A percentile compares a stretch with the other conserved stretches of the same genome.
Conservation (phyloP, 768 basidiomycete species). For the Tulasnella sp. region DNA sequence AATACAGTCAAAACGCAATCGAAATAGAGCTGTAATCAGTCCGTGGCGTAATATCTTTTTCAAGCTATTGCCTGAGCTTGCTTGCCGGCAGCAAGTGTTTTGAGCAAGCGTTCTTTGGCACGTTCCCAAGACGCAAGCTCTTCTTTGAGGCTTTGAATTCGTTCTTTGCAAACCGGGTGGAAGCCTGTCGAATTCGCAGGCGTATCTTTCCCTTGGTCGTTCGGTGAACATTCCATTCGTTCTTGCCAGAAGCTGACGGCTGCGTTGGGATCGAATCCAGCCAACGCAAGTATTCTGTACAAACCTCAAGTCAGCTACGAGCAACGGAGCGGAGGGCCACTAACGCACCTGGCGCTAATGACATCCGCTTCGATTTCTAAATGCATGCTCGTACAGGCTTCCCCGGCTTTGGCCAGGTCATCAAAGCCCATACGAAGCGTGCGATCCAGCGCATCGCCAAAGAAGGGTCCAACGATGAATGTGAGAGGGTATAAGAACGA, state of each 20-base stretch:
- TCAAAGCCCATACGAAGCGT: constrained; percentile 28
- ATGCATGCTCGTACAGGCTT: constrained; percentile 62
- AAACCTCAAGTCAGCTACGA: neutral
- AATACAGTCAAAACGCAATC: neutral
- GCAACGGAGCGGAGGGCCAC: neutral
- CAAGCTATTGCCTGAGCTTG: neutral
- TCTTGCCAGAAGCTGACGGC: constrained; percentile 76
- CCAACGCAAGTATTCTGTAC: constrained; percentile 75
- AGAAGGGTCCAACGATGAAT: constrained; percentile 65
- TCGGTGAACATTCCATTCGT: constrained; percentile 22
- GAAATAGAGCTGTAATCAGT: neutral
- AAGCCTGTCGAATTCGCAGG: constrained; percentile 20
- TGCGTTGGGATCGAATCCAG: constrained; percentile 76
- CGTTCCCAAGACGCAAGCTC: constrained; percentile 63
- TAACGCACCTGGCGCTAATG: constrained; percentile 63
- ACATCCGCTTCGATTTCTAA: constrained; percentile 92
- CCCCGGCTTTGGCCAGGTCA: constrained; percentile 57
- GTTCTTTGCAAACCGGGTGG: constrained; percentile 58
- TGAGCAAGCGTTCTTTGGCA: neutral
- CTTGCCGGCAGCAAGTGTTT: neutral
- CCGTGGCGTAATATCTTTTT: neutral
- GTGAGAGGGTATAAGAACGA: constrained; percentile 69
- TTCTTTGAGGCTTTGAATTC: constrained; percentile 45
- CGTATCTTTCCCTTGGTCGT: constrained; percentile 19
- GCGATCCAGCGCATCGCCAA: constrained; percentile 68